Base-by-base conservation (phyloP, 169 alveolate genomes). In the Cryptosporidium meleagridis region DNA sequence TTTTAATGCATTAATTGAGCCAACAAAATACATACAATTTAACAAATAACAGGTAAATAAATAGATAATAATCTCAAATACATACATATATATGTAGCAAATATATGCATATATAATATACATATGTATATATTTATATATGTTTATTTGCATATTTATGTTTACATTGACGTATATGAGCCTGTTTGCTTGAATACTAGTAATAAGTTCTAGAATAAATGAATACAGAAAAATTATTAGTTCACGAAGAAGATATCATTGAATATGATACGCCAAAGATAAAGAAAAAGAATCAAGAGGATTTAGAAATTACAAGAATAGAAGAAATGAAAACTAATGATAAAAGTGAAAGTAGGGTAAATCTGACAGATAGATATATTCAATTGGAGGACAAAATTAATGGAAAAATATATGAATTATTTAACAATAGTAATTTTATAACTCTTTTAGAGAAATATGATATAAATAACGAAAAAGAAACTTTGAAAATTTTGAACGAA, bases 391-490 rank as follows among this genome's bases (percentile, higher is more conserved):
- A 65, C 1, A 23, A 3, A 41, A 59, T 80, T 31, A 80, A 80
- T 53, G 52, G 62, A 14, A 23, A 62, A 29, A 62, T 59, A 23
- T 31, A 62, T 21, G 33, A 80, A 18, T 23, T 80, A 23, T 80
- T 80, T 21, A 80, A 2, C 1, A 62, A 80, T 44, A 23, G n/a
- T 21, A 61, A 18, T 12, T 80, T 80, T 44, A 80, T 65, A 26
- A 1, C 48, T 39, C 44, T 80, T 23, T 62, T 80, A 23, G 87
- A 59, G 23, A 65, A 80, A 80, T 62, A 62, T 18, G 87, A 62
- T 45, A 33, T 80, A 16, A 26, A 3, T 12, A 10, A 65, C 10
- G 72, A 65, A 65, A 55, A 55, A 10, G 72, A 65, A 1, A 35
- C 72, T 4, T 33, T 65, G 44, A 65, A 31, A 14, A 6, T 65